A percentile compares a stretch with the other conserved stretches of the same genome.
Evolutionary conservation across 2,329 filamentous ascomycete species (phyloP).

Genomic region (Ophiostoma sp.): DNA sequence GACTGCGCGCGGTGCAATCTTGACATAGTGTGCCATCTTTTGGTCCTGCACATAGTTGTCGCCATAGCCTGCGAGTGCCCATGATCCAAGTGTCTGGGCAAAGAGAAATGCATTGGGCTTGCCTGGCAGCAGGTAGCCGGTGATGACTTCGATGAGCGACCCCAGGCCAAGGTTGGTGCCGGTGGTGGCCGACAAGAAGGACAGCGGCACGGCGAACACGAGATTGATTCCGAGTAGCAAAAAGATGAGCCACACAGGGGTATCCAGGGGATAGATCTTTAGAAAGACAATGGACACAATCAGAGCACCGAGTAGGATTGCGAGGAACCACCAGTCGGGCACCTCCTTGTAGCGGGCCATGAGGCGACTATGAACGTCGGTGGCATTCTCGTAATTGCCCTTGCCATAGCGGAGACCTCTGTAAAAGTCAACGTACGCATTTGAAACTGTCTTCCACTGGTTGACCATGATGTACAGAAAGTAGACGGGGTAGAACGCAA

Average conservation of each 20-base stretch:
- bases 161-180: constrained; percentile 42
- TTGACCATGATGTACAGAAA: constrained; percentile 53
- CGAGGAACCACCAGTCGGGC: constrained; percentile 55
- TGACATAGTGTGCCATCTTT: constrained; percentile 71
- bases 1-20: constrained; percentile 59
- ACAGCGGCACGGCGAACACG: constrained; percentile 41
- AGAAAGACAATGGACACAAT: constrained; percentile 50
- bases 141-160: constrained; percentile 41
- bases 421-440: background rate
- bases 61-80: constrained; percentile 39
- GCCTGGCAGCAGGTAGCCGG: constrained; percentile 34
- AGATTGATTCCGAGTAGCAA: constrained; percentile 37
- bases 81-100: constrained; percentile 38
- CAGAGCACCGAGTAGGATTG: constrained; percentile 49
- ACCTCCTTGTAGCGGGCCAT: constrained; percentile 58
- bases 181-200: constrained; percentile 37
- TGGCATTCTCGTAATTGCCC: constrained; percentile 48
- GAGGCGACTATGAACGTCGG: constrained; percentile 53
- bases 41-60: constrained; percentile 58
- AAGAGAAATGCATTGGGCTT: constrained; percentile 38
- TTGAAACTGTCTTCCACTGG: constrained; percentile 48
- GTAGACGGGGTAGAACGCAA: constrained; percentile 57
- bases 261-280: constrained; percentile 51
- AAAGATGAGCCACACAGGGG: constrained; percentile 45
- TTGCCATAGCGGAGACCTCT: constrained; percentile 51